Evolutionary conservation across 305 asterid genomes (phyloP).

Genomic region (Plantago coronopus): DNA sequence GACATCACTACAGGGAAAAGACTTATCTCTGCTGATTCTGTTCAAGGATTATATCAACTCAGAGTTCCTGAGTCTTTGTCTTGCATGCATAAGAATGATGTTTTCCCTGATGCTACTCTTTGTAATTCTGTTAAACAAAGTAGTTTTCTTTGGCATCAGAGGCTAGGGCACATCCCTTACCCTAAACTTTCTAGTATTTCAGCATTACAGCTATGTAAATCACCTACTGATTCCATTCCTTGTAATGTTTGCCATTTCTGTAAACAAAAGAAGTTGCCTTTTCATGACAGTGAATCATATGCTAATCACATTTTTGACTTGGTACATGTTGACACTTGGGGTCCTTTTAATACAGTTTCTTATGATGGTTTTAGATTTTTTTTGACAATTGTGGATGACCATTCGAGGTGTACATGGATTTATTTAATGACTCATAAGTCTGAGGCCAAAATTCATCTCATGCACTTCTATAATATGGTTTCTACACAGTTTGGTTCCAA

Average conservation of each 20-base stretch:
- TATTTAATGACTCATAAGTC: not conserved
- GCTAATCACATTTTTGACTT: not conserved
- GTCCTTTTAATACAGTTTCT: not conserved
- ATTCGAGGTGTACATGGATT: not conserved
- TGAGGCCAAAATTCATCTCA: not conserved
- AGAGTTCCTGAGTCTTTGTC: no score
- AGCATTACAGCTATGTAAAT: fast-evolving
- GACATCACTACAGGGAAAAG: not conserved
- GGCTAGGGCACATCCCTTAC: not conserved
- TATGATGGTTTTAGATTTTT: not conserved
- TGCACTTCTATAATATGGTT: not conserved
- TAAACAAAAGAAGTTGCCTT: not conserved
- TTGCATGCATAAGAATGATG: not conserved
- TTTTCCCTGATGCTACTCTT: not conserved
- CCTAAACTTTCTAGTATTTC: not conserved
- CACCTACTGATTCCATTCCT: not conserved
- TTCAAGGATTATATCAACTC: no score
- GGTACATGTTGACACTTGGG: not conserved
- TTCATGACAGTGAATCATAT: not conserved
- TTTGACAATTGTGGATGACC: not conserved
- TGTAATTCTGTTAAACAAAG: not conserved
- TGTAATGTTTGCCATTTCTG: not conserved
- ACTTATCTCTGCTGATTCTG: no score
- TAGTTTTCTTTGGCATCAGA: not conserved
- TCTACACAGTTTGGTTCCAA: not conserved